A percentile compares a stretch with the other conserved stretches of the same genome.
Evolutionary conservation across 306 rosid species (phyloP).

Genomic region (Phaseolus lunatus): DNA sequence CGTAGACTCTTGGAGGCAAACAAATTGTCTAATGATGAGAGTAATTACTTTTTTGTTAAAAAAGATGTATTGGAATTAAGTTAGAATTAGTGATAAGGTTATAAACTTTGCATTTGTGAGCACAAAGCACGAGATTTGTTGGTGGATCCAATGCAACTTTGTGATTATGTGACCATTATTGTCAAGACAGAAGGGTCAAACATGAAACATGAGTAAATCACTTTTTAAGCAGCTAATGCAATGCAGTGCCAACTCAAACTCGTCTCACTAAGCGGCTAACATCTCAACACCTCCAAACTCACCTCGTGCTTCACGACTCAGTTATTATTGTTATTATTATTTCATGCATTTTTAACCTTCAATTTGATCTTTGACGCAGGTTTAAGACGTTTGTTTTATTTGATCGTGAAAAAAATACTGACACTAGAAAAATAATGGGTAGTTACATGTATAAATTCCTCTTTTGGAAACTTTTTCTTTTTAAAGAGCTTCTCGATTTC

Average conservation of each 20-base stretch:
- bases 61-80: conserved; percentile 8
- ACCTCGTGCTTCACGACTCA: conserved; percentile 44
- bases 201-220: background rate
- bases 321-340: background rate
- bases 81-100: background rate
- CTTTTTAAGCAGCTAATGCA: background rate
- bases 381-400: background rate
- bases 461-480: too few species aligned
- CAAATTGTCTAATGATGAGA: background rate
- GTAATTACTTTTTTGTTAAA: background rate
- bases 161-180: background rate
- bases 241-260: background rate
- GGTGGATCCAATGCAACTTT: conserved; percentile 35
- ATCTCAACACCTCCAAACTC: background rate
- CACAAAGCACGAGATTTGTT: conserved; percentile 24
- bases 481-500: too few species aligned
- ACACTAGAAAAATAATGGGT: too few species aligned
- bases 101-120: background rate
- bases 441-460: too few species aligned
- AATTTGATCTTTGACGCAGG: background rate
- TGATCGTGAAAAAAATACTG: background rate
- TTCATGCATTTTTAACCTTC: background rate
- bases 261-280: conserved; percentile 23
- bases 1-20: background rate
- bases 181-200: conserved; percentile 1